A percentile compares a stretch with the other conserved stretches of the same genome.
Conservation (phyloP, 1,284 basidiomycete genomes). For the Leccinum subrobustum region DNA sequence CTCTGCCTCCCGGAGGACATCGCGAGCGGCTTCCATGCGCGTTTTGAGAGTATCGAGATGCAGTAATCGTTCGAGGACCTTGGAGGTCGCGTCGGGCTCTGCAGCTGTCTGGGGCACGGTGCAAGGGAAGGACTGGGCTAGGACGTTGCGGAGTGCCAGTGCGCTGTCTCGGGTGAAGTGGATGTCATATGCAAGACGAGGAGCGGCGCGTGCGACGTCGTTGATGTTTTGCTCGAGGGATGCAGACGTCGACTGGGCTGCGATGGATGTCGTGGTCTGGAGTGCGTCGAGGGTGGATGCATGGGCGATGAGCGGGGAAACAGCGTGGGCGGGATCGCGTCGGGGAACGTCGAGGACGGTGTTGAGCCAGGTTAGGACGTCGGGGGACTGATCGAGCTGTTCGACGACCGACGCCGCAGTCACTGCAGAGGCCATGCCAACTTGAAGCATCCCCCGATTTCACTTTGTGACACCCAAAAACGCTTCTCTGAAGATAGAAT, state of each 20-base stretch:
- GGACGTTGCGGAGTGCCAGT: constrained; percentile 63
- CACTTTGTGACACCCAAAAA: not conserved
- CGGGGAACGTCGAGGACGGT: constrained; percentile 44
- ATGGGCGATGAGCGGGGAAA: constrained; percentile 15
- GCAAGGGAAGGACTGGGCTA: constrained; percentile 53
- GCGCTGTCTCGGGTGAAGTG: constrained; percentile 95
- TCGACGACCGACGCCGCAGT: constrained; percentile 30
- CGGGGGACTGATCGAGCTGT: constrained; percentile 41
- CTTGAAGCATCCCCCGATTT: not conserved
- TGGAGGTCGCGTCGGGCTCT: constrained; percentile 45
- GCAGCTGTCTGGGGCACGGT: not conserved
- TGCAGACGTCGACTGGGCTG: constrained; percentile 83
- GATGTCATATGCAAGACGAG: constrained; percentile 87
- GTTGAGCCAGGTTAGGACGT: constrained; percentile 68
- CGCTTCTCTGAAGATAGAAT: not conserved
- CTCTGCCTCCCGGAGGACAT: constrained; percentile 87
- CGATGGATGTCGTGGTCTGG: constrained; percentile 75
- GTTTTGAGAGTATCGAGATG: constrained; percentile 80
- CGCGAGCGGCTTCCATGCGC: constrained; percentile 83
- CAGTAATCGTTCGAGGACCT: constrained; percentile 71
- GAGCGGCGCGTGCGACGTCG: constrained; percentile 85
- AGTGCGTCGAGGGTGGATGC: constrained; percentile 27
- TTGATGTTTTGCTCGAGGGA: constrained; percentile 85
- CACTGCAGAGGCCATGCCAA: constrained; percentile 25
- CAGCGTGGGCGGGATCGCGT: constrained; percentile 28